Conservation (phyloP, 345 rosid species). For the Moricandia moricandioides region DNA sequence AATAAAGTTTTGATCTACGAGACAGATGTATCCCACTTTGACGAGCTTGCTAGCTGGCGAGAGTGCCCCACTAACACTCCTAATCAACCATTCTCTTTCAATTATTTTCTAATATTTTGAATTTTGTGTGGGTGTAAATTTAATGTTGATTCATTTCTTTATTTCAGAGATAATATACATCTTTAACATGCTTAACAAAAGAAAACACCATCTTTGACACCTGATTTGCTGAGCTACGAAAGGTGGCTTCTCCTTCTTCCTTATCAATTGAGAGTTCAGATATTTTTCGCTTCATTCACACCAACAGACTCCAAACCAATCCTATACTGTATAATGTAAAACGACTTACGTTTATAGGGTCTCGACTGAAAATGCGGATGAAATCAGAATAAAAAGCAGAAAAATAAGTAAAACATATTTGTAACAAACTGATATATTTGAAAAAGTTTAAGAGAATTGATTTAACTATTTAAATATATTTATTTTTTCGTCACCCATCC, state of each 20-base stretch:
- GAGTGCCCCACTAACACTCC: not conserved
- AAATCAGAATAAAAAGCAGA: not conserved
- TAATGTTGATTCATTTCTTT: not conserved
- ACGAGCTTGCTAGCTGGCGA: slow-evolving; percentile 7
- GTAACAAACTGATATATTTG: too few species aligned
- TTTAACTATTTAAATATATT: too few species aligned
- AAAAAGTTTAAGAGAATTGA: too few species aligned
- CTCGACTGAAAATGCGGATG: not conserved
- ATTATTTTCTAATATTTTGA: not conserved
- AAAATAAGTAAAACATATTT: not conserved
- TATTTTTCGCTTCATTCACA: slow-evolving; percentile 25
- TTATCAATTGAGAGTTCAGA: not conserved
- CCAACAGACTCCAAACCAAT: slow-evolving; percentile 8
- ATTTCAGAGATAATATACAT: not conserved
- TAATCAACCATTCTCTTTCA: not conserved
- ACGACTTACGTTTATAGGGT: too few species aligned
- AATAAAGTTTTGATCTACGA: not conserved
- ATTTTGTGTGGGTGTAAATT: not conserved
- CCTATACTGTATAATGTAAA: not conserved
- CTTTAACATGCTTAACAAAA: not conserved
- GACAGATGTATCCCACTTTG: slow-evolving; percentile 25
- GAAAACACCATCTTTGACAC: not conserved
- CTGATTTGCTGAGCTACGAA: slow-evolving; percentile 18
- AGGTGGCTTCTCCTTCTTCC: slow-evolving; percentile 2
- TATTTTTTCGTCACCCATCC: too few species aligned